Evolutionary conservation across 306 rosid species (phyloP).

Genomic region (Dalbergia oliveri): DNA sequence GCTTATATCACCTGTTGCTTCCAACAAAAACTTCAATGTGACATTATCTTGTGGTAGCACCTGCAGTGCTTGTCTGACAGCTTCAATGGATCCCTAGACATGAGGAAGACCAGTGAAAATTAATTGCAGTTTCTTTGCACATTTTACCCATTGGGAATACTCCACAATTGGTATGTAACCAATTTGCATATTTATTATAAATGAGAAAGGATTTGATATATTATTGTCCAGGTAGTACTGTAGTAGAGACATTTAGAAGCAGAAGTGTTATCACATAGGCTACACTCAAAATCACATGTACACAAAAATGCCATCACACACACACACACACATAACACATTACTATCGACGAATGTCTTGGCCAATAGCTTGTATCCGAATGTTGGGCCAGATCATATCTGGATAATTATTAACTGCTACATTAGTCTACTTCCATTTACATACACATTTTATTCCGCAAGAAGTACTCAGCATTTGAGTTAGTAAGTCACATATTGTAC

Average conservation of each 20-base stretch:
- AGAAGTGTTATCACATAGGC: constrained; percentile 15
- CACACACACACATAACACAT: background rate
- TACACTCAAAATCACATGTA: constrained; percentile 3
- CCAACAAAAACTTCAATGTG: constrained; percentile 89
- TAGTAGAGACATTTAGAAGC: background rate
- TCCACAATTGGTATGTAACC: constrained; percentile 21
- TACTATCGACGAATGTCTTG: background rate
- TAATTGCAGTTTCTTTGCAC: constrained; percentile 24
- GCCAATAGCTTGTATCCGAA: background rate
- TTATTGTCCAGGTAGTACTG: constrained; percentile 11
- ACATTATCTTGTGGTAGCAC: constrained; percentile 92
- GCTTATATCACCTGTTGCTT: constrained; percentile 91
- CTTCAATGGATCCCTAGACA: constrained; percentile 93
- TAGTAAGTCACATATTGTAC: background rate
- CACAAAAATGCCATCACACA: background rate
- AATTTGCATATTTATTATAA: constrained; percentile 14
- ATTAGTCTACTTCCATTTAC: constrained; percentile 15
- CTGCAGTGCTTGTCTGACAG: constrained; percentile 92
- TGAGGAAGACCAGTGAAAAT: constrained; percentile 33
- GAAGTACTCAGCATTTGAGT: background rate
- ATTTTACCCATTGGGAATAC: constrained; percentile 6
- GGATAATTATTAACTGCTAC: background rate
- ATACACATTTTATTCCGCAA: constrained; percentile 4
- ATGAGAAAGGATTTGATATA: background rate
- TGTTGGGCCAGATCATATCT: constrained; percentile 6